Evolutionary conservation across 805 yeast genomes (phyloP).

Genomic region (Starmerella floris): DNA sequence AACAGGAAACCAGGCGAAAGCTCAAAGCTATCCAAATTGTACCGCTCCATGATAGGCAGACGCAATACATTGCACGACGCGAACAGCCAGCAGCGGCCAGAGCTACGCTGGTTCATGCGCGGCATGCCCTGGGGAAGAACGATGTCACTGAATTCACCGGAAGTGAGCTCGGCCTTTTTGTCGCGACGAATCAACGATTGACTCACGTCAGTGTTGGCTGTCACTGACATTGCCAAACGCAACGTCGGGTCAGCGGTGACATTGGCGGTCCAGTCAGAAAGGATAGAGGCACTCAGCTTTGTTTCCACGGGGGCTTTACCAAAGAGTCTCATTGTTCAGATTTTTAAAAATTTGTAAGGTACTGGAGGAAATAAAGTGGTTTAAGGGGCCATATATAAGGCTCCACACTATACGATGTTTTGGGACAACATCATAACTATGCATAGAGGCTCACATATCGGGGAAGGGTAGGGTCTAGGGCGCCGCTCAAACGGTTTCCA

Average conservation of each 20-base stretch:
- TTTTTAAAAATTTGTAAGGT: neutral
- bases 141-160: constrained; percentile 32
- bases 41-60: constrained; percentile 44
- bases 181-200: constrained; percentile 24
- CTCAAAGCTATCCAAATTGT: constrained; percentile 55
- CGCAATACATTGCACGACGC: constrained; percentile 69
- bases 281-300: constrained; percentile 14
- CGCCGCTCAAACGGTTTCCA: too few species aligned
- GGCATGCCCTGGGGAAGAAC: constrained; percentile 46
- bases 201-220: constrained; percentile 22
- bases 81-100: constrained; percentile 84
- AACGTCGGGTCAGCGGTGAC: constrained; percentile 22
- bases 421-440: too few species aligned
- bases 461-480: too few species aligned
- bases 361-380: too few species aligned
- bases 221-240: constrained; percentile 25
- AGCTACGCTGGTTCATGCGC: constrained; percentile 55
- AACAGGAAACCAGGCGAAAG: constrained; percentile 66
- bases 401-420: too few species aligned
- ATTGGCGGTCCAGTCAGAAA: constrained; percentile 22
- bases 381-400: too few species aligned
- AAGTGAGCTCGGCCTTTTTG: constrained; percentile 17
- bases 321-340: neutral
- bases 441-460: too few species aligned
- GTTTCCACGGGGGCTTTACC: constrained; percentile 4